Conservation (phyloP, 108 stramenopile species). For the Skeletonema tropicum region DNA sequence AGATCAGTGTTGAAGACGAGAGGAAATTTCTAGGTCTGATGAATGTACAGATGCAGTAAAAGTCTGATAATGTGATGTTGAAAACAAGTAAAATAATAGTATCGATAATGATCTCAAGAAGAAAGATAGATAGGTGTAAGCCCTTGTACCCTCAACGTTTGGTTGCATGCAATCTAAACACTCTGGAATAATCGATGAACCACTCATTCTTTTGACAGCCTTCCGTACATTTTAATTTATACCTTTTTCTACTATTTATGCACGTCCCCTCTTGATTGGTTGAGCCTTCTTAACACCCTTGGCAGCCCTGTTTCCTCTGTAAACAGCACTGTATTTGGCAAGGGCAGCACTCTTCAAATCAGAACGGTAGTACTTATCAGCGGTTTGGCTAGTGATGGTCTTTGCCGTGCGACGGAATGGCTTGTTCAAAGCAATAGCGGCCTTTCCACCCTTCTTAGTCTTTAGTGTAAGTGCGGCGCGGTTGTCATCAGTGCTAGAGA, state of each 20-base stretch:
- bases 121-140: too few species aligned
- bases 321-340: conserved; percentile 88
- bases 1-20: neutral
- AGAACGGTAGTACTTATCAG: conserved; percentile 88
- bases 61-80: neutral
- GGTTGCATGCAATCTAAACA: too few species aligned
- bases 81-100: neutral
- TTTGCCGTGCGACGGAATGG: conserved; percentile 82
- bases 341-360: conserved; percentile 85
- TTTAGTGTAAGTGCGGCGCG: conserved; percentile 79
- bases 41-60: neutral
- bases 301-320: conserved; percentile 85
- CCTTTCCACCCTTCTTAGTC: conserved; percentile 82
- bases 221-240: conserved; percentile 5
- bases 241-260: conserved; percentile 30
- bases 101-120: neutral
- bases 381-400: conserved; percentile 72
- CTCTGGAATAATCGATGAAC: too few species aligned
- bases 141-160: too few species aligned
- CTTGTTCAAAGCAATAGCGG: conserved; percentile 87
- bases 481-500: conserved; percentile 73
- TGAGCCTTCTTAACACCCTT: conserved; percentile 86
- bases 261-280: conserved; percentile 89
- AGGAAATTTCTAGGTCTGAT: neutral
- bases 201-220: neutral